A percentile compares a stretch with the other conserved stretches of the same genome.
Evolutionary conservation across 1,139 yeast species (phyloP).

Genomic region (Nadsonia commutata): DNA sequence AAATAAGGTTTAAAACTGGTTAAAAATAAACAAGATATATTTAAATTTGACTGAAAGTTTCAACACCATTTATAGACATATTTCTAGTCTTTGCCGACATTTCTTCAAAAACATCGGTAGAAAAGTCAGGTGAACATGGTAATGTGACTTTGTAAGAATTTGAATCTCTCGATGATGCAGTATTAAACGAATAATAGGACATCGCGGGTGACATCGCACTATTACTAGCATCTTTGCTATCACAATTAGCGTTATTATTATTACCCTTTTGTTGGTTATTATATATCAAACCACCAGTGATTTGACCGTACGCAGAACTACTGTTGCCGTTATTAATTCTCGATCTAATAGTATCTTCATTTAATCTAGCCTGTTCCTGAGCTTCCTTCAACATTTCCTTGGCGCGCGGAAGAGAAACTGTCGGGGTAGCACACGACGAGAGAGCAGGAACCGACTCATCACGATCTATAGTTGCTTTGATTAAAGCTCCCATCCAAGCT

Average conservation of each 20-base stretch:
- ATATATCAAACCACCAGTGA: background rate
- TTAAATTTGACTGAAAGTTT: too few relatives aligned
- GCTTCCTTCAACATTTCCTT: constrained; percentile 77
- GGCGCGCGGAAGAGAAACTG: constrained; percentile 74
- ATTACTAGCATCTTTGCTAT: background rate
- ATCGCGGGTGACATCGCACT: background rate
- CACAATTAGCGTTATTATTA: background rate
- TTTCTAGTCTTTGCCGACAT: too few relatives aligned
- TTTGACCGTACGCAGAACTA: background rate
- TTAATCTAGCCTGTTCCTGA: constrained; percentile 1
- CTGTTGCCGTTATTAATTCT: background rate
- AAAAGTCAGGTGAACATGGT: too few relatives aligned
- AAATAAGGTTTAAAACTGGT: too few relatives aligned
- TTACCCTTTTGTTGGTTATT: background rate
- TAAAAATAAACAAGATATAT: too few relatives aligned
- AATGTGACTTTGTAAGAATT: background rate
- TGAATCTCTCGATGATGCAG: background rate
- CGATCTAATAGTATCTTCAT: background rate
- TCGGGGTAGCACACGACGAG: constrained; percentile 90
- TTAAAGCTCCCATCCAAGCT: constrained; percentile 86
- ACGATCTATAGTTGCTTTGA: constrained; percentile 91
- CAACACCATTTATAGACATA: too few relatives aligned
- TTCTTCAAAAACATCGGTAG: too few relatives aligned
- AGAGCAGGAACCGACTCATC: constrained; percentile 89
- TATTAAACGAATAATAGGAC: background rate